phyloP scores from a whole-genome alignment of 1,139 yeast species.

The Casaregolazyma lundiana region DNA sequence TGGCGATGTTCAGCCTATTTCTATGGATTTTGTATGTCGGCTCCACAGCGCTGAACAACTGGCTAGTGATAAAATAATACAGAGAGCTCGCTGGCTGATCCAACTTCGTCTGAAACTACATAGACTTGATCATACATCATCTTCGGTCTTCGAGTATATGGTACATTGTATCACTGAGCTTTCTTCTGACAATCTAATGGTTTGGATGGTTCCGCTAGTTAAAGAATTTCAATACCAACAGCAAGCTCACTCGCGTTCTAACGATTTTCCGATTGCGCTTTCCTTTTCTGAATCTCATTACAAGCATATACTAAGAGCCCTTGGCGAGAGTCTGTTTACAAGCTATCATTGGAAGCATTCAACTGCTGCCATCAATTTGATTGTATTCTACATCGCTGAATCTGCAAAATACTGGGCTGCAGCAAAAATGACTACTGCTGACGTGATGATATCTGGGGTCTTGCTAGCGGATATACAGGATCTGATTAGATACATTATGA shows the following conservation, averaged over 20 bases:
- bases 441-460: neutral
- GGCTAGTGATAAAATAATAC: neutral
- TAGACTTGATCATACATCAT: neutral
- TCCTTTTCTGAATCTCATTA: neutral
- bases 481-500: slow-evolving; percentile 1
- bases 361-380: slow-evolving; percentile 9
- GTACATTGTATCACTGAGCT: neutral
- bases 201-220: slow-evolving; percentile 4
- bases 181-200: slow-evolving; percentile 3
- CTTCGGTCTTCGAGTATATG: neutral
- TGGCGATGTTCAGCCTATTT: slow-evolving; percentile 4
- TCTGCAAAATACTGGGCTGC: neutral
- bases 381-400: slow-evolving; percentile 7
- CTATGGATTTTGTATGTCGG: neutral
- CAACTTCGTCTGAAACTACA: neutral
- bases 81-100: slow-evolving; percentile 6
- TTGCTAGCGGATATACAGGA: slow-evolving; percentile 2
- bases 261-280: neutral
- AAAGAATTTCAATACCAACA: neutral
- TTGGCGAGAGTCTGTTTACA: slow-evolving; percentile 11
- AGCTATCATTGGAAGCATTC: slow-evolving; percentile 11
- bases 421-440: neutral
- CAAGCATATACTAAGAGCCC: slow-evolving; percentile 5
- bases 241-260: neutral
- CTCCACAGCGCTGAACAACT: neutral